Evolutionary conservation across 768 basidiomycete genomes (phyloP), one percentile per base, ranked within the genome.

Genomic region (Pleurotus citrinopileatus): DNA sequence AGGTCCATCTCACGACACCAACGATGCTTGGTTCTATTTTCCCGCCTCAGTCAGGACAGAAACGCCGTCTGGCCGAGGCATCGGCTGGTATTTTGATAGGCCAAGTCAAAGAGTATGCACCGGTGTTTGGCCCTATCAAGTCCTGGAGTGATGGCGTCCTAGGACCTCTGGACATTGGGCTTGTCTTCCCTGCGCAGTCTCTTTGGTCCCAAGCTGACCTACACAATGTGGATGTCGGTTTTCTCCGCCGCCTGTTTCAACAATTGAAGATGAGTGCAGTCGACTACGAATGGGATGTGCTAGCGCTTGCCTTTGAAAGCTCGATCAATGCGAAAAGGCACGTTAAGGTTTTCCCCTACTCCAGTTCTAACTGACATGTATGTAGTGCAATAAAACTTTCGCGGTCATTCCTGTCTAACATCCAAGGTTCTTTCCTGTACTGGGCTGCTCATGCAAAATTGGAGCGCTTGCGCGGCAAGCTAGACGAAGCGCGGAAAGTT

Each of bases 401-500:
- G 7, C 85, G 84, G 29, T 65, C 67, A 2, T 71, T 89, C 19
- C 76, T 94, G 22, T 80, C 87, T 2, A 63, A 59, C 1, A 69
- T 74, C 34, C 79, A 76, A 17, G 77, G 83, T 42, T 88, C 89
- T 5, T 60, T 87, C 29, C 65, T 64, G 8, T 84, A 80, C 52
- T 93, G 91, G 91, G 74, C 74, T n/a, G 76, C 77, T n/a, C 89
- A 92, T 68, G 89, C 86, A 10, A 82, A 80, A 47, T 74, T 94
- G 15, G 87, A 93, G 63, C 76, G 78, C 27, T 64, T 84, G 40
- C 83, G 89, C 7, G 84, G 83, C 9, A 79, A 80, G 42, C 55
- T 71, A 2, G 81, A 83, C 53, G 88, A 88, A 19, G 89, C 89
- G 12, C 78, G 90, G 27, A 93, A 91, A 61, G 75, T 94, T 2